Percentiles rank a stretch among this genome's conserved stretches.
phyloP scores from a whole-genome alignment of 1,284 basidiomycete genomes.

The Tylopilus orsonianus region DNA sequence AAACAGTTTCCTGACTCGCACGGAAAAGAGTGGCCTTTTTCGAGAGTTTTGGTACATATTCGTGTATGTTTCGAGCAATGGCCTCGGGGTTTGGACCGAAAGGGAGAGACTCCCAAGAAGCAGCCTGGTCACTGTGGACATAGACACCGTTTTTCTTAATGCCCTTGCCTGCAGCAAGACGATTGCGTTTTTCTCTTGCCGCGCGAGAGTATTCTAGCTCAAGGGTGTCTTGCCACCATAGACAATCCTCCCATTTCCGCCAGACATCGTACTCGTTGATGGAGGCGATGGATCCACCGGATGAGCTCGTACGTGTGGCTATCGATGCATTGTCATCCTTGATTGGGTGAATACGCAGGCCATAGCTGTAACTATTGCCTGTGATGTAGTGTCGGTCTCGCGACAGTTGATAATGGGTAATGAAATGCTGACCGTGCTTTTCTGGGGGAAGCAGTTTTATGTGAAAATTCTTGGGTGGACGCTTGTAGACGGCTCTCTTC shows the following conservation, averaged over 20 bases:
- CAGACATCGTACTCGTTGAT: constrained; percentile 65
- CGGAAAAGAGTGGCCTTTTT: constrained; percentile 73
- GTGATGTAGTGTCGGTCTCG: background rate
- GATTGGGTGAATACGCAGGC: constrained; percentile 59
- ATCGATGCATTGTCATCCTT: constrained; percentile 41
- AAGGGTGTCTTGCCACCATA: constrained; percentile 68
- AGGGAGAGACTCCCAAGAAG: constrained; percentile 81
- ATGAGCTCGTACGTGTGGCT: constrained; percentile 32
- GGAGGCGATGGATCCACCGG: constrained; percentile 28
- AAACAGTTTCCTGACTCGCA: constrained; percentile 62
- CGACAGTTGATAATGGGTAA: background rate
- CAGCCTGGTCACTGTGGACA: constrained; percentile 62
- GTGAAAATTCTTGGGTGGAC: constrained; percentile 58
- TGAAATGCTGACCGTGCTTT: constrained; percentile 51
- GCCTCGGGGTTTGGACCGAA: constrained; percentile 75
- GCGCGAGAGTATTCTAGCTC: constrained; percentile 62
- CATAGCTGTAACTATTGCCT: constrained; percentile 60
- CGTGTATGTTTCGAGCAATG: constrained; percentile 64
- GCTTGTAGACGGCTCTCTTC: constrained; percentile 60
- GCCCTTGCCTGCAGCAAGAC: constrained; percentile 67
- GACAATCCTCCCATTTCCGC: constrained; percentile 78
- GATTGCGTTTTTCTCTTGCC: constrained; percentile 61
- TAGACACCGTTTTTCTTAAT: constrained; percentile 74
- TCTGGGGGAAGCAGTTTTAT: constrained; percentile 55
- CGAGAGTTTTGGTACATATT: constrained; percentile 61